Percentiles rank a stretch among this genome's conserved stretches.
These are phyloP conservation scores for Talaromyces rugulosus DNA, from an alignment of 2,329 filamentous ascomycete species.

Conservation along the genomic window DNA sequence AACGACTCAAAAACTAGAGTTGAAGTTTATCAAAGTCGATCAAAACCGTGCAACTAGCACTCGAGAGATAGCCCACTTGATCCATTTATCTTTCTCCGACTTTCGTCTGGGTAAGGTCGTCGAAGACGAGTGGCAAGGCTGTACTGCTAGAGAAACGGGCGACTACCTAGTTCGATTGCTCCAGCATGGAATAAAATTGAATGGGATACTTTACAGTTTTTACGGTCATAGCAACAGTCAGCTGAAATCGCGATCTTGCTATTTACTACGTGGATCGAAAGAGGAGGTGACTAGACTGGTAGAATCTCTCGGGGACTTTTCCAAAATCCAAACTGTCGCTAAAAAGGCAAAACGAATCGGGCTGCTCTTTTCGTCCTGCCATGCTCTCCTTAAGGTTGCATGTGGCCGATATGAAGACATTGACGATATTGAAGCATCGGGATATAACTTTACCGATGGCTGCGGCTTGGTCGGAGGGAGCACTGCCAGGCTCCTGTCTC, in stretches of 20 bases:
- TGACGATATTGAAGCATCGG: constrained; percentile 31
- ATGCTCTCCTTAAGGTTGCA: not conserved
- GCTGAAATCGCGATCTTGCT: constrained; percentile 34
- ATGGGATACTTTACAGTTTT: too few relatives aligned
- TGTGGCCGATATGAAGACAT: constrained; percentile 30
- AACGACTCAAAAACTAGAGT: constrained; percentile 21
- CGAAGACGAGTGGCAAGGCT: too few relatives aligned
- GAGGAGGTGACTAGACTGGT: constrained; percentile 30
- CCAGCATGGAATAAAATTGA: too few relatives aligned
- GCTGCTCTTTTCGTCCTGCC: not conserved
- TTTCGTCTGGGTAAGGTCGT: too few relatives aligned
- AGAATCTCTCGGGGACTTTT: constrained; percentile 37
- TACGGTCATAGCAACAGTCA: constrained; percentile 40
- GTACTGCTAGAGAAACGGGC: too few relatives aligned
- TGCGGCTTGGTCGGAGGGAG: too few relatives aligned
- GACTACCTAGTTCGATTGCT: too few relatives aligned
- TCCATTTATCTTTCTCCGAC: constrained; percentile 20
- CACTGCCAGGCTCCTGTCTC: too few relatives aligned
- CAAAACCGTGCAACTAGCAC: constrained; percentile 27
- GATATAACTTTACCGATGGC: constrained; percentile 35
- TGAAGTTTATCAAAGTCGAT: constrained; percentile 23
- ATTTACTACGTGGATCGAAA: constrained; percentile 36
- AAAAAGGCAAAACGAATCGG: constrained; percentile 35
- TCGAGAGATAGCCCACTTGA: constrained; percentile 21
- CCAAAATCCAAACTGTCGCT: constrained; percentile 39